Evolutionary conservation across 75 land plant species (phyloP), one percentile per base, ranked within the genome.

Genomic region (Cryptomeria japonica): DNA sequence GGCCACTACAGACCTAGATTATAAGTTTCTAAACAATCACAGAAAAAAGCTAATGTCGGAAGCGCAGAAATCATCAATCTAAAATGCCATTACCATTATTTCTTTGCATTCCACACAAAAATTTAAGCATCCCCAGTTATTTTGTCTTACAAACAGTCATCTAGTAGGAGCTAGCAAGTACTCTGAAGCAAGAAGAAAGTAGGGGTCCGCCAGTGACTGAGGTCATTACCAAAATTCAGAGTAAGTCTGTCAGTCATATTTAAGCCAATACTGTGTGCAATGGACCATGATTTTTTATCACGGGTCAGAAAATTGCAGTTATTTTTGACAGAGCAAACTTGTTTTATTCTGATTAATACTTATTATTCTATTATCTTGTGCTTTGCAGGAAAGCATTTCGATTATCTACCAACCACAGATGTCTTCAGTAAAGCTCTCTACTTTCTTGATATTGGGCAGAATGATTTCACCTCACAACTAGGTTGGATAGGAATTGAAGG

Each of bases 361-460:
- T 44, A n/a, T 44, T 82, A 28, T 25, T 46, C 5, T 82, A 18
- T 28, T 28, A 32, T 46, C 16, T 46, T 13, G 22, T 80, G 44
- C 34, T 53, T 56, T 85, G 41, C 86, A 55, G 68, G 86, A 85
- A 85, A 32, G 18, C 44, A 51, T n/a, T 36, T 37, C 3, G 88
- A 87, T 0, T 37, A 84, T 12, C 89, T 96, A 78, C 97, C 97
- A 46, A 19, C 90, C 28, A 80, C 86, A 2, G 90, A 92, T 75
- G 87, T 93, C 9, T 94, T 95, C 53, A 89, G 88, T 25, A 89
- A 90, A 84, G 89, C 96, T 7, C 88, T 96, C 7, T 96, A 96
- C 87, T 94, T 93, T 32, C 86, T 96, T 34, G 93, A 95, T 79
- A 96, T 96, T 34, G 96, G 97, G 28, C 94, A 95, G 83, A 96